Conservation (phyloP, 805 yeast species). For the Wickerhamomyces bisporus region DNA sequence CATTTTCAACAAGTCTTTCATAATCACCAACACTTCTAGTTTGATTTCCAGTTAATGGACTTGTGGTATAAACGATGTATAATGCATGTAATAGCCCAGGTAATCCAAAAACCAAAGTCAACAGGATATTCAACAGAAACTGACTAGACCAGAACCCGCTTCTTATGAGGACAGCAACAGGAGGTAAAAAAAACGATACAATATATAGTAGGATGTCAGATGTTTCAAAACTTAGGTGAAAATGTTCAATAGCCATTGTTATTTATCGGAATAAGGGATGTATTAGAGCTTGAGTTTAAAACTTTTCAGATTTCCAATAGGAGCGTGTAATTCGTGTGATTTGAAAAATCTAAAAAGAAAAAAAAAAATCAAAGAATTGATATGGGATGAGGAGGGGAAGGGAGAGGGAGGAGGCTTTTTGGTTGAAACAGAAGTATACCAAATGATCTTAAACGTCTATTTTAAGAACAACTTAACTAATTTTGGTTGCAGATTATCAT, state of each 20-base stretch:
- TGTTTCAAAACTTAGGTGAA: slow-evolving; percentile 9
- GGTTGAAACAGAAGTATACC: too few relatives aligned
- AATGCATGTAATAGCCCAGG: slow-evolving; percentile 72
- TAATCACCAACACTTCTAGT: slow-evolving; percentile 19
- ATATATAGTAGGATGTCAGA: slow-evolving; percentile 54
- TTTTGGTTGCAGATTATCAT: too few relatives aligned
- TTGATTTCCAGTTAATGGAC: slow-evolving; percentile 15
- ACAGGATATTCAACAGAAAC: slow-evolving; percentile 51
- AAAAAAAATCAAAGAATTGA: too few relatives aligned
- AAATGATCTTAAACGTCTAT: too few relatives aligned
- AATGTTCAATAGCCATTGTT: background rate
- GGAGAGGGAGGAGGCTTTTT: too few relatives aligned
- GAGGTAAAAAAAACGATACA: slow-evolving; percentile 64
- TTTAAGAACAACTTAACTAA: too few relatives aligned
- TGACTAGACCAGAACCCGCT: slow-evolving; percentile 56
- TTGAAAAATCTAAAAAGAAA: too few relatives aligned
- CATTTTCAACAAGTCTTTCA: slow-evolving; percentile 17
- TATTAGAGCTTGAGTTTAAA: background rate
- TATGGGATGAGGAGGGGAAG: too few relatives aligned
- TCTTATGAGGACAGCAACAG: slow-evolving; percentile 65
- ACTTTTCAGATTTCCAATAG: too few relatives aligned
- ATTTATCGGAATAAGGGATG: background rate
- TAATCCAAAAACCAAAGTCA: slow-evolving; percentile 68
- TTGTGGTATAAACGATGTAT: slow-evolving; percentile 37
- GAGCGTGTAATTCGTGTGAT: too few relatives aligned